Conservation (phyloP, 768 basidiomycete species). For the Clitopilus hobsonii region DNA sequence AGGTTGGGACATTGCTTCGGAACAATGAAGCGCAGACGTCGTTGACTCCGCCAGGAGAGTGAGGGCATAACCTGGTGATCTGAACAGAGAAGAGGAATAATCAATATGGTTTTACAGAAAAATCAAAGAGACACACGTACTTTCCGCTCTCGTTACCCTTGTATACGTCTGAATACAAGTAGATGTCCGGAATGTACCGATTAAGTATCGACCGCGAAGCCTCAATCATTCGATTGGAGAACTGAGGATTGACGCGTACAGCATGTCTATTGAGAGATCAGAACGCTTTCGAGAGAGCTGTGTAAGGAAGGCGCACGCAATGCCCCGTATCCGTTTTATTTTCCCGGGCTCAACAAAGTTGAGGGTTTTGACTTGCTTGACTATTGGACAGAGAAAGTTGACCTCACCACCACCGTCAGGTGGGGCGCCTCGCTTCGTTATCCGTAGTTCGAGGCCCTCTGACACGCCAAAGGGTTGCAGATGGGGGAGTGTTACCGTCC, state of each 20-base stretch:
- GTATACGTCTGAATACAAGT: slow-evolving; percentile 97
- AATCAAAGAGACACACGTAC: slow-evolving; percentile 32
- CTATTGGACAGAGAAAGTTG: slow-evolving; percentile 88
- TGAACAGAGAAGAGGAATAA: slow-evolving; percentile 22
- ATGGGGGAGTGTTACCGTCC: slow-evolving; percentile 89
- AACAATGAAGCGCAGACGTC: slow-evolving; percentile 80
- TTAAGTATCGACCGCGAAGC: slow-evolving; percentile 89
- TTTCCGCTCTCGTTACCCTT: slow-evolving; percentile 97
- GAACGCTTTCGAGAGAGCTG: neutral
- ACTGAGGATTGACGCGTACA: slow-evolving; percentile 94
- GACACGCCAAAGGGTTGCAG: slow-evolving; percentile 87
- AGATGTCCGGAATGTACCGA: slow-evolving; percentile 96
- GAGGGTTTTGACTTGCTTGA: slow-evolving; percentile 87
- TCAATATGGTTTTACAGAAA: neutral
- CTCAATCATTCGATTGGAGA: slow-evolving; percentile 97
- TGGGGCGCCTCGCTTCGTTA: slow-evolving; percentile 89
- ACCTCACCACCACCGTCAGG: slow-evolving; percentile 93
- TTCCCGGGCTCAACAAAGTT: slow-evolving; percentile 91
- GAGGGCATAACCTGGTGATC: slow-evolving; percentile 94
- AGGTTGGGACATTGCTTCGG: slow-evolving; percentile 81
- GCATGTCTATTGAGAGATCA: slow-evolving; percentile 63
- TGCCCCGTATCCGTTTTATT: slow-evolving; percentile 91
- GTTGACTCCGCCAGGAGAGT: slow-evolving; percentile 90
- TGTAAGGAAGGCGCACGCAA: slow-evolving; percentile 59
- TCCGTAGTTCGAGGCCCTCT: slow-evolving; percentile 89